Conservation (phyloP, 1,284 basidiomycete genomes). For the Abortiporus biennis region DNA sequence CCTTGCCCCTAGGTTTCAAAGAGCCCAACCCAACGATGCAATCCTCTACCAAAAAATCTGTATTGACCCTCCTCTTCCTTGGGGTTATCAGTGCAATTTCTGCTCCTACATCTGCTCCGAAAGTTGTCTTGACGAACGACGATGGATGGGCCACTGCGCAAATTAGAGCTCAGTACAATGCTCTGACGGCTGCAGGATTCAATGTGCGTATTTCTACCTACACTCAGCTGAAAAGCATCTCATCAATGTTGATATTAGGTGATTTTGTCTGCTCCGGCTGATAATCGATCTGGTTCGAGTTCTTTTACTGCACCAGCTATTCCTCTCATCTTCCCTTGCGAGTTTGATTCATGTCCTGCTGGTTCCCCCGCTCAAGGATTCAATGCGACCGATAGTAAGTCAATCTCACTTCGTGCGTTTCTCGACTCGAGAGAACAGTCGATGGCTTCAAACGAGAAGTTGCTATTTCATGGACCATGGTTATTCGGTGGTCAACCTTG, state of each 20-base stretch:
- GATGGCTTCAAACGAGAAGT: too few relatives aligned
- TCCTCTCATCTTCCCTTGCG: constrained; percentile 17
- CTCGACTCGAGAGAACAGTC: too few relatives aligned
- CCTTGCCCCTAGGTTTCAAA: too few relatives aligned
- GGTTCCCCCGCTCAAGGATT: constrained; percentile 9
- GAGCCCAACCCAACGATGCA: background rate
- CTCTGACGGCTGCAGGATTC: constrained; percentile 1
- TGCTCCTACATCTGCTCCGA: background rate
- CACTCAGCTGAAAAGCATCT: background rate
- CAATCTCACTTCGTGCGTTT: too few relatives aligned
- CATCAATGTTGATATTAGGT: constrained; percentile 22
- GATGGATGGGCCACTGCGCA: constrained; percentile 6
- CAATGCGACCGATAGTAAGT: constrained; percentile 11
- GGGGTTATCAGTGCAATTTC: background rate
- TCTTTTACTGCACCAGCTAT: constrained; percentile 20
- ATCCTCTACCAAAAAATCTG: too few relatives aligned
- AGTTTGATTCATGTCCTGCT: constrained; percentile 12
- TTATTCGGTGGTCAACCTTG: background rate
- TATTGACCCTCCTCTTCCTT: background rate
- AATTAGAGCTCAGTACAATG: constrained; percentile 5
- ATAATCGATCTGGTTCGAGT: constrained; percentile 37
- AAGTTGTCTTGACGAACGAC: constrained; percentile 4
- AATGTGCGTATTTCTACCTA: constrained; percentile 3
- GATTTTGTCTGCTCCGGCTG: constrained; percentile 35
- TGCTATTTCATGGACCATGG: background rate